Evolutionary conservation across 1,284 basidiomycete genomes (phyloP).

Genomic region (Rhodotorula sp.): DNA sequence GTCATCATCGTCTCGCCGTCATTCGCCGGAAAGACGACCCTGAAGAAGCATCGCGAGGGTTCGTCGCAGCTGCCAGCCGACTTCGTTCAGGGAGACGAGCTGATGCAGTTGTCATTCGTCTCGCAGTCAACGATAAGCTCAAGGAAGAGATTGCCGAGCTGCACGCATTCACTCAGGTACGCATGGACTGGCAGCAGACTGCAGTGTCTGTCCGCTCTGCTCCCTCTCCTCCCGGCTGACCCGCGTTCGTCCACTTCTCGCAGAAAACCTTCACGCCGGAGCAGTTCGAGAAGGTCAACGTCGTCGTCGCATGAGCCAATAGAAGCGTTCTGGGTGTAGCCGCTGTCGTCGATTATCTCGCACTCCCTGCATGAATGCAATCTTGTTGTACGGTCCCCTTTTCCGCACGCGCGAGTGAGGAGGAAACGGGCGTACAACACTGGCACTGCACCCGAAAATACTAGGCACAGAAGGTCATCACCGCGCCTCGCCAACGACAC

Average conservation of each 20-base stretch:
- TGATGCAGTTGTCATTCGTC: not conserved
- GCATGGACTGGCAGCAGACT: not conserved
- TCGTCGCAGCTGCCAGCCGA: not conserved
- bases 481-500: not conserved
- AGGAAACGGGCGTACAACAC: not conserved
- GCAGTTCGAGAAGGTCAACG: constrained; percentile 38
- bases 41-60: constrained; percentile 47
- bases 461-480: not conserved
- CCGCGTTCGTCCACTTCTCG: too few species aligned
- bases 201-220: not conserved
- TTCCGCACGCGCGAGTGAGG: not conserved
- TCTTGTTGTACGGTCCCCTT: too few species aligned
- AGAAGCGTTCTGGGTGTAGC: not conserved
- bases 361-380: too few species aligned
- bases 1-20: constrained; percentile 46
- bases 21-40: constrained; percentile 45
- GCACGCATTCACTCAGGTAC: constrained; percentile 52
- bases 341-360: too few species aligned
- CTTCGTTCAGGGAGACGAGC: not conserved
- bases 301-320: constrained; percentile 3
- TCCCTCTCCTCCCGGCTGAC: not conserved
- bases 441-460: not conserved
- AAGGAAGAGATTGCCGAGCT: constrained; percentile 54
- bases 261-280: constrained; percentile 40
- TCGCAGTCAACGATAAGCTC: constrained; percentile 51